These are phyloP conservation scores for Lachnellula hyalina DNA, from an alignment of 2,329 filamentous ascomycete genomes.

Conservation along the genomic window DNA sequence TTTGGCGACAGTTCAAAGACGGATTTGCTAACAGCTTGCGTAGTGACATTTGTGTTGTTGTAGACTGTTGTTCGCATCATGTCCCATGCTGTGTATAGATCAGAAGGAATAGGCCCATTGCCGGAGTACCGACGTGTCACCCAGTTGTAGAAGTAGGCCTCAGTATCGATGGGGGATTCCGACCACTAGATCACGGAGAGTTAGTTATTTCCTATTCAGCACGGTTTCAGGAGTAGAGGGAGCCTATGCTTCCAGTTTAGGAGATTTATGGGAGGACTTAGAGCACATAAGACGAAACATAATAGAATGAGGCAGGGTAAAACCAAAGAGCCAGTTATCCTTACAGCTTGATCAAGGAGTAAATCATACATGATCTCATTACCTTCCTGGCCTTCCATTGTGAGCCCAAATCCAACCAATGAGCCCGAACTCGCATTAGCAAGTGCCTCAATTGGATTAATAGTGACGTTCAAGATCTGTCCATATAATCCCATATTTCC, in stretches of 20 bases:
- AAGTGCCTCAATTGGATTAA: slow-evolving; percentile 41
- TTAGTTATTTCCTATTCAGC: too few relatives aligned
- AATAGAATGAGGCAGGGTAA: too few relatives aligned
- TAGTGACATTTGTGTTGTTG: slow-evolving; percentile 42
- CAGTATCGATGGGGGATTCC: slow-evolving; percentile 37
- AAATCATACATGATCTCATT: slow-evolving; percentile 49
- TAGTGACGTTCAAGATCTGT: slow-evolving; percentile 44
- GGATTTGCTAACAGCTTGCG: slow-evolving; percentile 37
- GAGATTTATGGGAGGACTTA: too few relatives aligned
- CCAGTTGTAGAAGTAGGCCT: slow-evolving; percentile 43
- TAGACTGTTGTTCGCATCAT: slow-evolving; percentile 40
- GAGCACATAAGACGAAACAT: too few relatives aligned
- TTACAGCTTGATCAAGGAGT: slow-evolving; percentile 42
- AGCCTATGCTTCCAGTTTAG: too few relatives aligned
- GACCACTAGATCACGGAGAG: slow-evolving; percentile 33
- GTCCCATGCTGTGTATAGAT: slow-evolving; percentile 42
- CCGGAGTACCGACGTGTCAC: slow-evolving; percentile 38
- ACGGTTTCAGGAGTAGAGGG: too few relatives aligned
- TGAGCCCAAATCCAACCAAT: slow-evolving; percentile 44
- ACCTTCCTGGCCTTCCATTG: slow-evolving; percentile 46
- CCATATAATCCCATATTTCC: slow-evolving; percentile 46
- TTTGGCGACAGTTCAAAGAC: slow-evolving; percentile 42
- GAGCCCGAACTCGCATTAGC: slow-evolving; percentile 32
- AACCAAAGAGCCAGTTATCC: too few relatives aligned
- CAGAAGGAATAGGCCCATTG: slow-evolving; percentile 23